A percentile compares a stretch with the other conserved stretches of the same genome.
These are phyloP conservation scores for Andrographis paniculata DNA, from an alignment of 305 asterid species.

Conservation along the genomic window DNA sequence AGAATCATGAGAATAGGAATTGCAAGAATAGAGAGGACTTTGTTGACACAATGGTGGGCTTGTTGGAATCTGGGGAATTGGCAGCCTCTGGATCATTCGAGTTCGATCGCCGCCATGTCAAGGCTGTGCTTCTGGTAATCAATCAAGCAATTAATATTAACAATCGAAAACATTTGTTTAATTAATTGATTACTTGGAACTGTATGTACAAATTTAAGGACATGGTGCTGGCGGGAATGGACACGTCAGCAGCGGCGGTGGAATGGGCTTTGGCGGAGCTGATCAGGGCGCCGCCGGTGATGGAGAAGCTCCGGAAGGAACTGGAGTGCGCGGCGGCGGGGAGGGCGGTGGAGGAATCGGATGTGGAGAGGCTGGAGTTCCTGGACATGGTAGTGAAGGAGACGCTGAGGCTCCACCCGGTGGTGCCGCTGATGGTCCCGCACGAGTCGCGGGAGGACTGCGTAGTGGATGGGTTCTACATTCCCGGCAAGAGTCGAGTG, in stretches of 20 bases:
- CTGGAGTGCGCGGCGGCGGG: constrained; percentile 26
- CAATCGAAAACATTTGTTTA: too few species aligned
- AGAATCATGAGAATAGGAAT: not conserved
- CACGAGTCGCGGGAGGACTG: constrained; percentile 32
- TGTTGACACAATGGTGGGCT: constrained; percentile 24
- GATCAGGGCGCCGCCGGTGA: constrained; percentile 14
- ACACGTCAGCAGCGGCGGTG: constrained; percentile 34
- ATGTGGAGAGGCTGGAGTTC: constrained; percentile 16
- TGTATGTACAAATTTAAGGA: too few species aligned
- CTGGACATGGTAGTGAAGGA: constrained; percentile 7
- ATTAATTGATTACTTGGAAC: too few species aligned
- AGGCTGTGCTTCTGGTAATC: constrained; percentile 27
- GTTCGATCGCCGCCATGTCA: constrained; percentile 27
- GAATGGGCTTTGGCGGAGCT: constrained; percentile 25
- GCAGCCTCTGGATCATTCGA: constrained; percentile 18
- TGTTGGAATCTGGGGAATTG: constrained; percentile 26
- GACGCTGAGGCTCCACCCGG: constrained; percentile 28
- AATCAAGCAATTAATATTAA: too few species aligned
- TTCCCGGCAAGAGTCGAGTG: constrained; percentile 11
- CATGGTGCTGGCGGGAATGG: constrained; percentile 32
- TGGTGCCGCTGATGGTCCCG: constrained; percentile 19
- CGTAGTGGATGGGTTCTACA: constrained; percentile 13
- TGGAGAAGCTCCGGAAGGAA: constrained; percentile 27
- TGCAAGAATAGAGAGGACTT: constrained; percentile 17
- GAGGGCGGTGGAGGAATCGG: constrained; percentile 19